These are phyloP conservation scores for Coniosporium apollinis DNA, from an alignment of 495 filamentous ascomycete genomes.

Conservation along the genomic window DNA sequence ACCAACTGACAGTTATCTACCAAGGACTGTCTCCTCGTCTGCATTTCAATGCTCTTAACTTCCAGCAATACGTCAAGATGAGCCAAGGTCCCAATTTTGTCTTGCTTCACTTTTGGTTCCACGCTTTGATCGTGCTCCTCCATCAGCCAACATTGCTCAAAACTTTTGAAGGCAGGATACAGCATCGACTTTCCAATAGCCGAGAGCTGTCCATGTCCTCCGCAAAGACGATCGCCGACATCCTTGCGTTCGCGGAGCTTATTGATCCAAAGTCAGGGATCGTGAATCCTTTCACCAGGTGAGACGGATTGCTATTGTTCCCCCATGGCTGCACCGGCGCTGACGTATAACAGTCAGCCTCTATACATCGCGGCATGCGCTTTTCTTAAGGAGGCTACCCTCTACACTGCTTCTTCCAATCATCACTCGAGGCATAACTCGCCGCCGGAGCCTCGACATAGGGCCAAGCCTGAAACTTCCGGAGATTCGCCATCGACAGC, in stretches of 20 bases:
- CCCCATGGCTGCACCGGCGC: neutral
- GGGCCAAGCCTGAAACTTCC: neutral
- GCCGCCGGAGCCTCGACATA: constrained; percentile 18
- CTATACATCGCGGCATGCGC: constrained; percentile 82
- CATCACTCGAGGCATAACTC: constrained; percentile 34
- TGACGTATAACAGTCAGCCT: constrained; percentile 42
- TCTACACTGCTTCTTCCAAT: constrained; percentile 36
- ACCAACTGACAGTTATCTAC: constrained; percentile 62
- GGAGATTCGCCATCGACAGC: neutral
- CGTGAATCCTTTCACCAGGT: constrained; percentile 62
- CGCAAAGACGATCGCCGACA: constrained; percentile 77
- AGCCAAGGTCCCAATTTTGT: constrained; percentile 72
- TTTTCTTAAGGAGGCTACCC: constrained; percentile 60
- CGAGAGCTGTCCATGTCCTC: constrained; percentile 73
- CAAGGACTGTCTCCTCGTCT: constrained; percentile 53
- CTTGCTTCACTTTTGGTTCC: constrained; percentile 83
- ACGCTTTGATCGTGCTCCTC: constrained; percentile 67
- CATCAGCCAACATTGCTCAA: constrained; percentile 69
- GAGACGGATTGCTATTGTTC: neutral
- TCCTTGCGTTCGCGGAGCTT: constrained; percentile 60
- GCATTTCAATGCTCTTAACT: constrained; percentile 65
- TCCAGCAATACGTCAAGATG: constrained; percentile 56
- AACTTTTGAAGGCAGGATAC: constrained; percentile 52
- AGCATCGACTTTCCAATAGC: constrained; percentile 57
- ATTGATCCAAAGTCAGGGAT: constrained; percentile 67